phyloP scores from a whole-genome alignment of 441 rosid genomes.

The Corymbia calophylla region DNA sequence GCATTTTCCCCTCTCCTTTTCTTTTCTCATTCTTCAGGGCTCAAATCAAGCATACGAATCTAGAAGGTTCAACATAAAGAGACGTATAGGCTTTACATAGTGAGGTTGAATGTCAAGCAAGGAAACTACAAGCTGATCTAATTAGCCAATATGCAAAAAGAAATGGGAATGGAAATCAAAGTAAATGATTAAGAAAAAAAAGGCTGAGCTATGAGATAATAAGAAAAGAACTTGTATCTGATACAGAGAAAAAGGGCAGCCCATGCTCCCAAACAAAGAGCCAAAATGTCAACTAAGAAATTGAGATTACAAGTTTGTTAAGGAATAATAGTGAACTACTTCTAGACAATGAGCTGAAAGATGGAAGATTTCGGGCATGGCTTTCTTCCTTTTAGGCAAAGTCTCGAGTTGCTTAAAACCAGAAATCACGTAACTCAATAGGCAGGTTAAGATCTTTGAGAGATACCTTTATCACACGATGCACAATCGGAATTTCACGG shows the following conservation, averaged over 20 bases:
- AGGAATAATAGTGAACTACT: background rate
- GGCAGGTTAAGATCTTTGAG: background rate
- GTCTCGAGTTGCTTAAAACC: background rate
- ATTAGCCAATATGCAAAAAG: background rate
- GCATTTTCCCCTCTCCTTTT: background rate
- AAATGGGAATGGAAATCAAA: background rate
- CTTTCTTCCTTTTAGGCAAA: background rate
- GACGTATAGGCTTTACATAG: background rate
- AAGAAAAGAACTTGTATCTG: background rate
- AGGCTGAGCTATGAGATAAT: background rate
- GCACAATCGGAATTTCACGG: conserved; percentile 72
- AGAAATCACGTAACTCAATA: background rate
- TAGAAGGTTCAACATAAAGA: background rate
- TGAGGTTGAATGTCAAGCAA: background rate
- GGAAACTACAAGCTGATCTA: background rate
- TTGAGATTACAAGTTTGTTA: background rate
- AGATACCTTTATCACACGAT: conserved; percentile 77
- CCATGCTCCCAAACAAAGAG: background rate
- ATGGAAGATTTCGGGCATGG: background rate
- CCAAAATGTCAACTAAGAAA: background rate
- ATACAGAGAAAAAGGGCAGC: background rate
- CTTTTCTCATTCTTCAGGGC: background rate
- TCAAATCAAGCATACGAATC: background rate
- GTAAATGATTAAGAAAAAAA: background rate
- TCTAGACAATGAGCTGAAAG: background rate